Conservation (phyloP, 2,329 filamentous ascomycete genomes). For the Pestalotiopsis sp. region DNA sequence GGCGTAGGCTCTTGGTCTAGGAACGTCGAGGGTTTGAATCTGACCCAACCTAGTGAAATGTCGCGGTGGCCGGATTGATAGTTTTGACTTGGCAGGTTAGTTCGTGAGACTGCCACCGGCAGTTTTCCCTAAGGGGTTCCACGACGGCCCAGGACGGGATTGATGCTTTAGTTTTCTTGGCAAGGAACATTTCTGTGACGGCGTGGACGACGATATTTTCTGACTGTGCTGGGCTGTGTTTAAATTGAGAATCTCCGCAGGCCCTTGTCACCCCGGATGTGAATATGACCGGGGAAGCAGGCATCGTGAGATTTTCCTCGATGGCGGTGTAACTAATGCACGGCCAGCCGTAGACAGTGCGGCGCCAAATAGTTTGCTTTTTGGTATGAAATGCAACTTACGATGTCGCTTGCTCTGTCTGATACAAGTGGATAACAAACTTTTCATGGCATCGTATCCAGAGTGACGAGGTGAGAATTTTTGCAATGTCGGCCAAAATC, state of each 20-base stretch:
- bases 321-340: neutral
- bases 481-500: neutral
- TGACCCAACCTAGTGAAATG: neutral
- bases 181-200: neutral
- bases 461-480: neutral
- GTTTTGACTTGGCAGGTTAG: neutral
- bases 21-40: neutral
- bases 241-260: neutral
- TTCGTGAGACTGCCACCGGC: neutral
- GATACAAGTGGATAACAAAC: neutral
- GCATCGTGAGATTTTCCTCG: neutral
- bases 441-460: neutral
- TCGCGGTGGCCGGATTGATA: neutral
- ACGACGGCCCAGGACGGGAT: neutral
- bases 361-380: neutral
- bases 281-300: neutral
- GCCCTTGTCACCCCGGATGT: neutral
- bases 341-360: neutral
- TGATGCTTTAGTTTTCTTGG: neutral
- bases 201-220: neutral
- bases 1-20: too few species aligned
- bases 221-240: neutral
- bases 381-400: neutral
- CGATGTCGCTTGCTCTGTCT: neutral
- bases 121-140: neutral